phyloP scores from a whole-genome alignment of 768 basidiomycete species.

The Hebeloma cylindrosporum region DNA sequence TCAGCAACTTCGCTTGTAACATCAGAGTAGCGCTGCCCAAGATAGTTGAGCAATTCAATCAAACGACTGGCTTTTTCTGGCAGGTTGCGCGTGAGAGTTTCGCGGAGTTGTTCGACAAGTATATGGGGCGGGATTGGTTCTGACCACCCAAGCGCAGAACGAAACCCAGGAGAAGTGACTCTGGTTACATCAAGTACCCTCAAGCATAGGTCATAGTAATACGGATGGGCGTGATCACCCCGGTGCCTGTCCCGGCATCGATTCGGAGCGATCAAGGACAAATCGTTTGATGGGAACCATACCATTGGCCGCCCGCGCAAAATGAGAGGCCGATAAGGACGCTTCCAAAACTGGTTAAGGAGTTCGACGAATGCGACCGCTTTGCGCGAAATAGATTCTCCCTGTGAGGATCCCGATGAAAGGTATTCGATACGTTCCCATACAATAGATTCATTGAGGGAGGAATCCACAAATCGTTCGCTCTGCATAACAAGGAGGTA shows the following conservation, averaged over 20 bases:
- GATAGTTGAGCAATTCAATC: slow-evolving; percentile 10
- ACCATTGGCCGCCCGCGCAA: slow-evolving; percentile 6
- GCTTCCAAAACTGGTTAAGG: slow-evolving; percentile 13
- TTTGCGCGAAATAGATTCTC: slow-evolving; percentile 11
- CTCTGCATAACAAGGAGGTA: slow-evolving; percentile 11
- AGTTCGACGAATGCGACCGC: slow-evolving; percentile 7
- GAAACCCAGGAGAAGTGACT: slow-evolving; percentile 26
- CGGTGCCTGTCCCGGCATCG: slow-evolving; percentile 23
- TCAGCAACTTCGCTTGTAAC: not conserved
- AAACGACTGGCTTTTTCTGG: slow-evolving; percentile 8
- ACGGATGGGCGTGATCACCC: slow-evolving; percentile 5
- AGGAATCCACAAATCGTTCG: slow-evolving; percentile 26
- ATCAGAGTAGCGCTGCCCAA: not conserved
- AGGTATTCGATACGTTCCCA: slow-evolving; percentile 36
- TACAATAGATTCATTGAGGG: slow-evolving; percentile 30
- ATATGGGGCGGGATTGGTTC: slow-evolving; percentile 28
- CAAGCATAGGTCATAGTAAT: slow-evolving; percentile 40
- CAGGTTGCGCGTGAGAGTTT: slow-evolving; percentile 11
- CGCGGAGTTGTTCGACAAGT: slow-evolving; percentile 31
- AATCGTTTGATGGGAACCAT: slow-evolving; percentile 41
- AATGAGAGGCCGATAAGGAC: not conserved
- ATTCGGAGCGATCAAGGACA: slow-evolving; percentile 25
- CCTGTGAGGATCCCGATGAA: slow-evolving; percentile 1
- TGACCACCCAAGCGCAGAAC: slow-evolving; percentile 39
- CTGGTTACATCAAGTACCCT: slow-evolving; percentile 24